phyloP scores from a whole-genome alignment of 108 stramenopile genomes.

The Stephanodiscus triporus region DNA sequence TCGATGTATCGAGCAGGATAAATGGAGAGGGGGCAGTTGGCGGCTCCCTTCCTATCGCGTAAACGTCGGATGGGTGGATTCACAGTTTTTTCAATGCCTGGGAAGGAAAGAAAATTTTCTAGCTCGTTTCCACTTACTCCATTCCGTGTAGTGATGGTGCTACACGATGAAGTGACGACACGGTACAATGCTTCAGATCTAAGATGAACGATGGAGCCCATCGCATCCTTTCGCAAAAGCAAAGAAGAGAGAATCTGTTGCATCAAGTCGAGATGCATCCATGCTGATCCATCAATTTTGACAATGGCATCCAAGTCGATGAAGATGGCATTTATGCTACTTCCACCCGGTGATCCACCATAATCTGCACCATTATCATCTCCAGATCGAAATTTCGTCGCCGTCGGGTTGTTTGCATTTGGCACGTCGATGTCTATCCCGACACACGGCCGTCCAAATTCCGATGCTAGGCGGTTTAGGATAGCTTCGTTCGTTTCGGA shows the following conservation, averaged over 20 bases:
- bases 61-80: conserved; percentile 24
- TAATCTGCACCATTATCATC: neutral
- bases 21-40: conserved; percentile 28
- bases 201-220: neutral
- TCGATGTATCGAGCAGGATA: conserved; percentile 35
- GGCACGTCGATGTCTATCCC: neutral
- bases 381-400: neutral
- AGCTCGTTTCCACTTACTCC: neutral
- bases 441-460: neutral
- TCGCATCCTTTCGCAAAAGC: neutral
- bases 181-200: neutral
- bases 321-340: neutral
- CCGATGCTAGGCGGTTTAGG: neutral
- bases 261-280: neutral
- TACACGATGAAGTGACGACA: neutral
- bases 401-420: neutral
- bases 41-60: conserved; percentile 16
- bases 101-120: neutral
- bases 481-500: neutral
- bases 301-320: neutral
- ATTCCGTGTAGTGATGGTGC: neutral
- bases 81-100: neutral
- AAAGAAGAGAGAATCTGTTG: neutral
- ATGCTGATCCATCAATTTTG: neutral
- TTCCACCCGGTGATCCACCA: neutral